These are phyloP conservation scores for Acer campestre DNA, from an alignment of 345 rosid species.

Conservation along the genomic window DNA sequence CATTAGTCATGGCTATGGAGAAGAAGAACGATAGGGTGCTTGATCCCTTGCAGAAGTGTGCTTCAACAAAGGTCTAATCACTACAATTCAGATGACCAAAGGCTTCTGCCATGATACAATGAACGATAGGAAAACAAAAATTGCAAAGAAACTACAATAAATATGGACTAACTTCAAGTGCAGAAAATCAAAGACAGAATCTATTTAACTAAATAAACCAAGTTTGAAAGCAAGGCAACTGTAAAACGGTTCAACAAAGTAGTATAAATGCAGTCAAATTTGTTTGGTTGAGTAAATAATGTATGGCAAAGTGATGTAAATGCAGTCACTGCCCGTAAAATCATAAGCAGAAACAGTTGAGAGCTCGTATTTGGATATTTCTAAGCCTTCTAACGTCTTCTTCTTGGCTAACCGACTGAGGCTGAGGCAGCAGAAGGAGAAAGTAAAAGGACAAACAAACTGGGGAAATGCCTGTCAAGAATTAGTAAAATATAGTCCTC, in stretches of 20 bases:
- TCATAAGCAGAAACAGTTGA: slow-evolving; percentile 48
- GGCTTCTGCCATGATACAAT: too few relatives aligned
- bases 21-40: slow-evolving; percentile 89
- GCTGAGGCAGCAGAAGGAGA: slow-evolving; percentile 58
- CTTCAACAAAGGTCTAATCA: slow-evolving; percentile 84
- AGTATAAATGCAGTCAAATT: too few relatives aligned
- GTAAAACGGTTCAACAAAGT: too few relatives aligned
- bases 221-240: too few relatives aligned
- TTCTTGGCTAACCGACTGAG: slow-evolving; percentile 79
- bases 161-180: too few relatives aligned
- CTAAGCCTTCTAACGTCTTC: slow-evolving; percentile 53
- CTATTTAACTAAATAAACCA: too few relatives aligned
- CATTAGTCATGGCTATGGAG: slow-evolving; percentile 99
- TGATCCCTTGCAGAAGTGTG: slow-evolving; percentile 80
- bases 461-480: slow-evolving; percentile 69
- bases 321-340: slow-evolving; percentile 55
- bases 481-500: slow-evolving; percentile 56
- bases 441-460: slow-evolving; percentile 50
- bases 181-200: too few relatives aligned
- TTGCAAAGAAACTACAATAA: too few relatives aligned
- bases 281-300: not conserved
- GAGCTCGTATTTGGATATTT: slow-evolving; percentile 25
- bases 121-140: too few relatives aligned
- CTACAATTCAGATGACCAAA: slow-evolving; percentile 87
- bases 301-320: slow-evolving; percentile 29